Conservation (phyloP, 768 basidiomycete genomes). For the Termitomyces sp. region DNA sequence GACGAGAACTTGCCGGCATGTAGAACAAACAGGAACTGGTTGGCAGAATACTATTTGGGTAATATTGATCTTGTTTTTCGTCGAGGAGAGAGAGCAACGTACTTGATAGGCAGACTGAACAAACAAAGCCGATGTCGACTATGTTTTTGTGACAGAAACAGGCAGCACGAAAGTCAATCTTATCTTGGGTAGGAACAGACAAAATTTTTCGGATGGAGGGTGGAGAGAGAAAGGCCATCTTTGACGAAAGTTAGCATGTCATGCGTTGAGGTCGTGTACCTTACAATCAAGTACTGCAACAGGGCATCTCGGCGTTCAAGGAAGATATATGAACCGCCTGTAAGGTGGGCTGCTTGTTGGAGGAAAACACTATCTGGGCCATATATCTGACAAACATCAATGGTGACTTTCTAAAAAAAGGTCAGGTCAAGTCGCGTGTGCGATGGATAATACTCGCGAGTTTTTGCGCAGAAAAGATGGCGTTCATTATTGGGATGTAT, state of each 20-base stretch:
- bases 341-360: conserved; percentile 95
- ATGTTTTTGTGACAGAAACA: conserved; percentile 99
- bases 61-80: neutral
- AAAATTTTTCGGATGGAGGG: conserved; percentile 68
- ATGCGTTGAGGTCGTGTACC: conserved; percentile 6
- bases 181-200: conserved; percentile 88
- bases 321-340: conserved; percentile 89
- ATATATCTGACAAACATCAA: conserved; percentile 92
- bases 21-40: conserved; percentile 89
- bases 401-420: conserved; percentile 77
- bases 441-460: conserved; percentile 46
- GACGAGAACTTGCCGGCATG: conserved; percentile 67
- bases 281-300: conserved; percentile 87
- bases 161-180: conserved; percentile 93
- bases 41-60: conserved; percentile 79
- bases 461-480: conserved; percentile 98
- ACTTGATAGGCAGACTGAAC: conserved; percentile 98
- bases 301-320: conserved; percentile 76
- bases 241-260: conserved; percentile 2
- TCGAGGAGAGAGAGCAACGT: conserved; percentile 26
- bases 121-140: conserved; percentile 95
- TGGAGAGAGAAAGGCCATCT: conserved; percentile 76
- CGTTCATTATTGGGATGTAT: conserved; percentile 98
- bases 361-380: conserved; percentile 91
- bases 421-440: neutral